phyloP scores from a whole-genome alignment of 176 grass and related monocot species.

The Eleusine indica region DNA sequence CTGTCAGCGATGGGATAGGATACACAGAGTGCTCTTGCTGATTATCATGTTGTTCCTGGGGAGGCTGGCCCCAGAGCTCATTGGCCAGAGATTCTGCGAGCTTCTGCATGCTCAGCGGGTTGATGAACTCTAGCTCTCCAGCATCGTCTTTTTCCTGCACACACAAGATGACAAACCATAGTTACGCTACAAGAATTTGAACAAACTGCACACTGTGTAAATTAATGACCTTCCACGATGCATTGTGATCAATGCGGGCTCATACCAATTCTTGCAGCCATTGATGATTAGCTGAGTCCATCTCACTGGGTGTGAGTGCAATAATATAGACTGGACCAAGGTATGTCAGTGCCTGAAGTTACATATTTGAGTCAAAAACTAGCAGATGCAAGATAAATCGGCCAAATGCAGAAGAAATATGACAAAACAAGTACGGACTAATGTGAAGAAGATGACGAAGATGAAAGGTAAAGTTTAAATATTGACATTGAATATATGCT shows the following conservation, averaged over 20 bases:
- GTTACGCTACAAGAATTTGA: not conserved
- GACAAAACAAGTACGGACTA: not conserved
- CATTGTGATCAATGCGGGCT: not conserved
- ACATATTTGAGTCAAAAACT: not conserved
- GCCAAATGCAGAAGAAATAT: not conserved
- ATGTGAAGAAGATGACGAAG: not conserved
- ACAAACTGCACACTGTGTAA: not conserved
- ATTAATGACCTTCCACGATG: not conserved
- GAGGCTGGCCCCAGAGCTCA: slow-evolving; percentile 17
- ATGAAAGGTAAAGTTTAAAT: not conserved
- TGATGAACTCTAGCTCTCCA: slow-evolving; percentile 16
- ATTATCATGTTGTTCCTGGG: not conserved
- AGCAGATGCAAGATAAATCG: not conserved
- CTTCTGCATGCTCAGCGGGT: slow-evolving; percentile 36
- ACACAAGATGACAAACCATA: not conserved
- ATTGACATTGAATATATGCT: not conserved
- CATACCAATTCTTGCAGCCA: slow-evolving; percentile 41
- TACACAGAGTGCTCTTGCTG: not conserved
- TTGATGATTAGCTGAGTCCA: slow-evolving; percentile 16
- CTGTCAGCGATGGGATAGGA: not conserved
- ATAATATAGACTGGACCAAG: not conserved
- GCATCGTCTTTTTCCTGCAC: slow-evolving; percentile 18
- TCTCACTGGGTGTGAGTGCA: not conserved
- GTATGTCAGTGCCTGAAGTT: not conserved
- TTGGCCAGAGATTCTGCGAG: slow-evolving; percentile 29